Base-by-base conservation (phyloP, 345 rosid species). In the Odontarrhena argentea region DNA sequence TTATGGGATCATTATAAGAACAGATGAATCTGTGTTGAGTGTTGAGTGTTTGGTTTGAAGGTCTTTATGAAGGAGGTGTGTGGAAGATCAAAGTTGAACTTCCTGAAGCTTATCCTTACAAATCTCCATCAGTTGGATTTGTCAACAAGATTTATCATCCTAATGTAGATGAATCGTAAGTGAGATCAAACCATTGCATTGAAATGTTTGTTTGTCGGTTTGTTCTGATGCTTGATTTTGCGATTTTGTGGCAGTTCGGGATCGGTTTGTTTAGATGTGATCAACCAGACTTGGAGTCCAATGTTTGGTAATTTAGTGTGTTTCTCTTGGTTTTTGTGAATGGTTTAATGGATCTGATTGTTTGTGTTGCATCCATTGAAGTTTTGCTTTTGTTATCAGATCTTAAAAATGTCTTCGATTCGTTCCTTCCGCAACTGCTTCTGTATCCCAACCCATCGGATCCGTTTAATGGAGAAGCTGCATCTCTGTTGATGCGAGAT, bases 81-180 rank as follows among this genome's bases (percentile, higher is more conserved):
- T 92, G 98, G 97, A 93, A 77, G 89, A 79, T 90, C 48, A 86
- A 88, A 85, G 98, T 90, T 10, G 92, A 79, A 78, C 82, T 93
- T 38, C 94, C 97, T 28, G 96, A 87, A 77, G 94, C 92, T 75
- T 93, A 93, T 80, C 98, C 98, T 11, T 84, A 82, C 73, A 81
- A 83, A 78, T 78, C 83, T 77, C 92, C 89, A 13, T 78, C 84
- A 0, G 75, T 87, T 3, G 82, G 81, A 35, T 87, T 87, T 55
- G 55, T 78, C 48, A 84, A 81, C 65, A 82, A 86, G 81, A 89
- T 92, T 60, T 87, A 87, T 70, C 98, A 92, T 68, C 98, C 97
- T 0, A 93, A 93, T 71, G 84, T 84, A 3, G 89, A 84, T 78
- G 93, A 87, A 52, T 75, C 78, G 89, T 84, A 79, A 75, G 86